phyloP scores from a whole-genome alignment of 805 yeast genomes.

The Spathaspora hagerdaliae region DNA sequence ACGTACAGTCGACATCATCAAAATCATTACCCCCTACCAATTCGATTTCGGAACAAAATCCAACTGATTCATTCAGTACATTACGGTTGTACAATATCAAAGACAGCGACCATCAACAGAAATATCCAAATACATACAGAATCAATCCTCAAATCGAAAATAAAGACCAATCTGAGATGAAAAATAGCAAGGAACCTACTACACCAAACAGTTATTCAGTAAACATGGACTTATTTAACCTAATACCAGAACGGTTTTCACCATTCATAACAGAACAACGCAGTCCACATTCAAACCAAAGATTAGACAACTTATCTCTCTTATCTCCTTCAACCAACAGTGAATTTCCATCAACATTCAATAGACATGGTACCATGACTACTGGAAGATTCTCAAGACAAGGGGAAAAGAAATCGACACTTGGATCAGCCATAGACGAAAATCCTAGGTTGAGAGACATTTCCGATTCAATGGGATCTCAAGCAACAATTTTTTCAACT shows the following conservation, averaged over 20 bases:
- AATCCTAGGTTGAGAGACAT: slow-evolving; percentile 16
- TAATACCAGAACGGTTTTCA: slow-evolving; percentile 38
- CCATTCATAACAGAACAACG: slow-evolving; percentile 36
- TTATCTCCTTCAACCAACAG: slow-evolving; percentile 7
- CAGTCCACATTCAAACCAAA: slow-evolving; percentile 15
- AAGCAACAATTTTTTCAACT: slow-evolving; percentile 43
- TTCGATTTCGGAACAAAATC: slow-evolving; percentile 8
- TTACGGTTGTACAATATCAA: slow-evolving; percentile 15
- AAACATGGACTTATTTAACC: slow-evolving; percentile 16
- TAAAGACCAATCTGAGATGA: background rate
- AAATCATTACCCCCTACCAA: slow-evolving; percentile 24
- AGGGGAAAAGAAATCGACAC: background rate
- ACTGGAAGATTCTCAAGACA: no score
- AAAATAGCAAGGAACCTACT: slow-evolving; percentile 1
- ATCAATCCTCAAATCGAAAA: slow-evolving; percentile 2
- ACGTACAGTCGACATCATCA: slow-evolving; percentile 22
- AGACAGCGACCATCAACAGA: slow-evolving; percentile 3
- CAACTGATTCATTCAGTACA: slow-evolving; percentile 21
- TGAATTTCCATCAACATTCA: background rate
- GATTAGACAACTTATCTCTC: slow-evolving; percentile 17
- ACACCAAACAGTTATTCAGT: background rate
- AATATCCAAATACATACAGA: slow-evolving; percentile 26
- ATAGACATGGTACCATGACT: no score
- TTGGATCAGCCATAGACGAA: background rate
- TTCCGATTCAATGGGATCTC: slow-evolving; percentile 38